Percentiles rank a stretch among this genome's conserved stretches.
These are phyloP conservation scores for Hypholoma sublateritium DNA, from an alignment of 768 basidiomycete species.

Conservation along the genomic window DNA sequence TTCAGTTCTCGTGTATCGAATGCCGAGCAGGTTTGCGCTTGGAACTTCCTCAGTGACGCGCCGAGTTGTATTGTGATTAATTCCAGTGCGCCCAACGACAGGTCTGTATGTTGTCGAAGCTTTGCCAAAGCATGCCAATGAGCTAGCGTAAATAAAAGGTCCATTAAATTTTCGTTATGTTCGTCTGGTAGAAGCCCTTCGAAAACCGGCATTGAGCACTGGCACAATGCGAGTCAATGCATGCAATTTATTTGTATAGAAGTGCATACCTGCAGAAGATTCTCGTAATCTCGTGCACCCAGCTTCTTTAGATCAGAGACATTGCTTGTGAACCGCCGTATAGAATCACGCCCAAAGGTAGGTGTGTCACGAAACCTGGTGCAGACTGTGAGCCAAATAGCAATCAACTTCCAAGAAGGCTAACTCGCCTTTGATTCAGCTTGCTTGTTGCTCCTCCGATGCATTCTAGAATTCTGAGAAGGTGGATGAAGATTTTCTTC, in stretches of 20 bases:
- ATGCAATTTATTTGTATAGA: background rate
- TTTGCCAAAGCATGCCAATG: conserved; percentile 38
- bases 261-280: conserved; percentile 37
- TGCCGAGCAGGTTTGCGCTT: conserved; percentile 9
- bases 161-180: conserved; percentile 25
- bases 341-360: conserved; percentile 30
- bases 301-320: conserved; percentile 33
- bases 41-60: conserved; percentile 20
- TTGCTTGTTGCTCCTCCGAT: conserved; percentile 3
- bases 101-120: conserved; percentile 31
- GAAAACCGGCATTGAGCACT: conserved; percentile 33
- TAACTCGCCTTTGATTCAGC: conserved; percentile 13
- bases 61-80: conserved; percentile 27
- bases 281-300: conserved; percentile 40
- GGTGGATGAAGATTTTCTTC: conserved; percentile 35
- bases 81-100: conserved; percentile 25
- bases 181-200: conserved; percentile 33
- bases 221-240: background rate
- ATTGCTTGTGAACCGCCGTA: conserved; percentile 33
- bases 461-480: conserved; percentile 29
- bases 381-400: background rate
- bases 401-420: background rate
- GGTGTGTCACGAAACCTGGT: conserved; percentile 25
- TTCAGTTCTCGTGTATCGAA: conserved; percentile 21
- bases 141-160: conserved; percentile 27